Evolutionary conservation across 305 asterid genomes (phyloP), one percentile per base, ranked within the genome.

Genomic region (Fraxinus velutina): DNA sequence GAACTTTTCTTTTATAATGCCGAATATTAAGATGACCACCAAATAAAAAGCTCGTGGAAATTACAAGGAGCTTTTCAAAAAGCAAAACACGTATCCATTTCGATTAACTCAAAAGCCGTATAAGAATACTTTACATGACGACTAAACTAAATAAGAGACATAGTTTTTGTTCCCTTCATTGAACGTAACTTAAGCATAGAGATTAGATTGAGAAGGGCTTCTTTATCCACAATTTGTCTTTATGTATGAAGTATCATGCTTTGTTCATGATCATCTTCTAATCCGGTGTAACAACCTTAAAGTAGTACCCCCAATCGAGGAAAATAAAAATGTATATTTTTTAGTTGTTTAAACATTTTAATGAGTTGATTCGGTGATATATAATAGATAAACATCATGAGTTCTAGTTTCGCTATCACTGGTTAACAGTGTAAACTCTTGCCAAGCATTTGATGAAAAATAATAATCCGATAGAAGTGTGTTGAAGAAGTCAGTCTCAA

Each of bases 281-380:
- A 55, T 83, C 80, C 42, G 66, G 60, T 83, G 57, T 74, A 62
- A 81, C 81, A 55, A 52, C 50, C 72, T 21, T 76, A 81, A 76
- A 81, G 81, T 76, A 72, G 64, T 72, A 15, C 73, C 50, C 15
- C 15, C 0, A 2, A 34, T 42, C n/a, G 50, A 42, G 2, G 50
- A 39, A 39, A 39, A 39, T 9, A 39, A 39, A 39, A 8, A 1
- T 9, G 3, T 39, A 34, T 34, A 22, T 68, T 2, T 68, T 24
- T 7, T 2, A 34, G 15, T 6, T 1, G 2, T 55, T 57, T 57
- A 4, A 57, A 57, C 29, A 1, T 57, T 57, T 57, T 57, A 57
- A 57, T 6, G 30, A 57, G 30, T 0, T 12, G 13, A 19, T 57
- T 57, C 22, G 1, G 0, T 27, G 6, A 6, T 3, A 15, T 29